Evolutionary conservation across 1,139 yeast genomes (phyloP).

Genomic region (Debaryomyces fabryi): DNA sequence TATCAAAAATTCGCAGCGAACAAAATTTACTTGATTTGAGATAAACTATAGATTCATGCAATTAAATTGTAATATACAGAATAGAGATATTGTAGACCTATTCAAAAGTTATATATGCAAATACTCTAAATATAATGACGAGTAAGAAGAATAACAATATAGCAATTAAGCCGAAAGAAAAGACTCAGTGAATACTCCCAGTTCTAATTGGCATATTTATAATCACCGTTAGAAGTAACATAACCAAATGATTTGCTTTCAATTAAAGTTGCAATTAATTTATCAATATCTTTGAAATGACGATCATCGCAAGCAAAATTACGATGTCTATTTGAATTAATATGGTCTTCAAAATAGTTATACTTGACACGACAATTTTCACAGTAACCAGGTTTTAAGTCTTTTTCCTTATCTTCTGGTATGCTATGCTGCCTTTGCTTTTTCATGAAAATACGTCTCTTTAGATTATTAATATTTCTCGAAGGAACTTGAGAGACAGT

Average conservation of each 20-base stretch:
- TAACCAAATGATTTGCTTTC: conserved; percentile 46
- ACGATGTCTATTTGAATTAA: conserved; percentile 69
- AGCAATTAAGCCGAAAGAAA: background rate
- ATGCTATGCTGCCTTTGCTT: conserved; percentile 30
- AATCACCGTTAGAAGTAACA: conserved; percentile 50
- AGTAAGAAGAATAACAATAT: conserved; percentile 2
- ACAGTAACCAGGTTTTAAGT: conserved; percentile 70
- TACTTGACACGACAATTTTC: conserved; percentile 92
- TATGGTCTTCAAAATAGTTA: conserved; percentile 79
- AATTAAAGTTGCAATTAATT: conserved; percentile 54
- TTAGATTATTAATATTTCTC: conserved; percentile 62
- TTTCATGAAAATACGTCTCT: conserved; percentile 52
- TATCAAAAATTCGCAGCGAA: conserved; percentile 1
- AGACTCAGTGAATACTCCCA: background rate
- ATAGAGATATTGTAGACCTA: conserved; percentile 1
- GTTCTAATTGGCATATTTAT: conserved; percentile 21
- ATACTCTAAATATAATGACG: background rate
- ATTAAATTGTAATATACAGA: conserved; percentile 7
- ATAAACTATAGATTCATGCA: conserved; percentile 5
- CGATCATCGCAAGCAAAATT: conserved; percentile 74
- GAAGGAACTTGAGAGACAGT: conserved; percentile 68
- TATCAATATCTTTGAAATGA: conserved; percentile 79
- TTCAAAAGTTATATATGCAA: conserved; percentile 8
- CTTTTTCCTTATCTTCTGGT: conserved; percentile 58
- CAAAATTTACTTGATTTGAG: background rate